These are phyloP conservation scores for Chytriomyces sp. DNA, from an alignment of 192 early-diverging fungal species.

Conservation along the genomic window DNA sequence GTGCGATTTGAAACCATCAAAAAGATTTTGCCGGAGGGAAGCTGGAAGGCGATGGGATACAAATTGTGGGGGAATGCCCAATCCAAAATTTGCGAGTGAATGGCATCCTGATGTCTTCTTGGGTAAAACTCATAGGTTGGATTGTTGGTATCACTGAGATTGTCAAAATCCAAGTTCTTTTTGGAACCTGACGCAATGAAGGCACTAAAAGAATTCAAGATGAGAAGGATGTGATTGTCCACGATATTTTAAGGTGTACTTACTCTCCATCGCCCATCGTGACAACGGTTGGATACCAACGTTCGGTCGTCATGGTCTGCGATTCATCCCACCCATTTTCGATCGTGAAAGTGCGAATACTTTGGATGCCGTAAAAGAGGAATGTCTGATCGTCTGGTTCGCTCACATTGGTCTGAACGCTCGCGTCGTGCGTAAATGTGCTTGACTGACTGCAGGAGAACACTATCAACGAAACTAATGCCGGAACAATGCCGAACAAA, in stretches of 20 bases:
- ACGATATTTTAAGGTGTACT: too few relatives aligned
- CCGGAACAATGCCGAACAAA: not conserved
- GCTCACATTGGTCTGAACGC: not conserved
- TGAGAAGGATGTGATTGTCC: not conserved
- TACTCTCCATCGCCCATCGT: slow-evolving; percentile 13
- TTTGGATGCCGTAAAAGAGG: slow-evolving; percentile 23
- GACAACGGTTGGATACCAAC: slow-evolving; percentile 26
- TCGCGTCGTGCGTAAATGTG: not conserved
- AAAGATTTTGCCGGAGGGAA: slow-evolving; percentile 40
- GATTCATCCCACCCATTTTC: slow-evolving; percentile 18
- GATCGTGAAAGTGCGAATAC: slow-evolving; percentile 20
- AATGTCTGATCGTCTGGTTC: not conserved
- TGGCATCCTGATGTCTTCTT: not conserved
- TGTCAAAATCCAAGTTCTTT: slow-evolving; percentile 35
- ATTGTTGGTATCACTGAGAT: slow-evolving; percentile 33
- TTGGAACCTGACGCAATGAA: slow-evolving; percentile 29
- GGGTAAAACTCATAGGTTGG: slow-evolving; percentile 51
- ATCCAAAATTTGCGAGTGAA: not conserved
- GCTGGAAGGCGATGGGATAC: slow-evolving; percentile 32
- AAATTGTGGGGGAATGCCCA: slow-evolving; percentile 29
- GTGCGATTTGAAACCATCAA: slow-evolving; percentile 40
- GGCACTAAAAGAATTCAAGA: not conserved
- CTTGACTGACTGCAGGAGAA: too few relatives aligned
- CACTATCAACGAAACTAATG: too few relatives aligned
- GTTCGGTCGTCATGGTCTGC: slow-evolving; percentile 23